phyloP scores from a whole-genome alignment of 2,329 filamentous ascomycete species.

The Penicillium griseofulvum region DNA sequence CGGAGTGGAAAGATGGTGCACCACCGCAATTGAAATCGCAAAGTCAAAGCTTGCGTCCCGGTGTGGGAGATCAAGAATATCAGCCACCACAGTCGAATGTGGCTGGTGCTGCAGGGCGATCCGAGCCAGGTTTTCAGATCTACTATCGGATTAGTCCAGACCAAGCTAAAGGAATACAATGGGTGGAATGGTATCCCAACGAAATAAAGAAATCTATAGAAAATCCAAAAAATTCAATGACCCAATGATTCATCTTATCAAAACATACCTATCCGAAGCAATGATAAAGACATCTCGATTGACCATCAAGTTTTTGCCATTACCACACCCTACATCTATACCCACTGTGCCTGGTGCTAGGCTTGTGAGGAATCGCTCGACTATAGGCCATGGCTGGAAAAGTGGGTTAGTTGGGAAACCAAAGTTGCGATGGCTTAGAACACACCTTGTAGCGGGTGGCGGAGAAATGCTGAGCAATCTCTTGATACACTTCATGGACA shows the following conservation, averaged over 20 bases:
- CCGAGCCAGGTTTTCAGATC: conserved; percentile 57
- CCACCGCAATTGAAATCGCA: conserved; percentile 86
- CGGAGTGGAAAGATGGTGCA: conserved; percentile 86
- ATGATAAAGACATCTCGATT: conserved; percentile 76
- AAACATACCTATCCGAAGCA: conserved; percentile 73
- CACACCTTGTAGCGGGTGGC: conserved; percentile 61
- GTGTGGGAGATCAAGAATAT: conserved; percentile 81
- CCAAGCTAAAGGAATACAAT: conserved; percentile 16
- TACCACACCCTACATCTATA: conserved; percentile 90
- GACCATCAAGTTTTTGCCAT: conserved; percentile 88
- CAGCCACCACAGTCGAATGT: conserved; percentile 72
- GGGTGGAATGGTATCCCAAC: conserved; percentile 7
- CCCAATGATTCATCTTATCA: background rate
- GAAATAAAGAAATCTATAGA: conserved; percentile 27
- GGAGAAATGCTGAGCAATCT: conserved; percentile 51
- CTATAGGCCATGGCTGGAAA: conserved; percentile 80
- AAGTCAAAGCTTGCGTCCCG: conserved; percentile 69
- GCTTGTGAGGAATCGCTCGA: conserved; percentile 70
- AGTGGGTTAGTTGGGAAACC: conserved; percentile 2
- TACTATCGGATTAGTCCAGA: conserved; percentile 27
- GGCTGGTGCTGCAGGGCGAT: conserved; percentile 59
- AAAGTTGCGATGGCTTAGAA: background rate
- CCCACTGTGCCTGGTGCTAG: conserved; percentile 71
- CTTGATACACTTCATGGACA: conserved; percentile 84
- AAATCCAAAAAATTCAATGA: conserved; percentile 26